Conservation (phyloP, 106 monocot species). For the Acorus gramineus region DNA sequence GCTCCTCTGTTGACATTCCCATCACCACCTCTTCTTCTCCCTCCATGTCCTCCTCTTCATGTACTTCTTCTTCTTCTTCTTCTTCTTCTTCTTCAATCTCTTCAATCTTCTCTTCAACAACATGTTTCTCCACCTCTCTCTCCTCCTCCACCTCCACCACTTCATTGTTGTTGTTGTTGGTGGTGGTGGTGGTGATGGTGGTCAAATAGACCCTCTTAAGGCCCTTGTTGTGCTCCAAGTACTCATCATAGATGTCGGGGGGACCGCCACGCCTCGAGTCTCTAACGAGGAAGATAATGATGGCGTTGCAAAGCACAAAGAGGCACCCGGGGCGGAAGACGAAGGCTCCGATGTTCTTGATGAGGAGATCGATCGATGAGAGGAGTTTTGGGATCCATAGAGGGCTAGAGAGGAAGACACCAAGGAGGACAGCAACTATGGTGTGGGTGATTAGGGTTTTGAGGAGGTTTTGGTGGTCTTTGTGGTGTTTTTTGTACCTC, state of each 20-base stretch:
- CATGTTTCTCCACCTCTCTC: not conserved
- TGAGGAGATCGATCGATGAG: not conserved
- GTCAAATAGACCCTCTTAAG: too few species aligned
- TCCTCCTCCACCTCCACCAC: not conserved
- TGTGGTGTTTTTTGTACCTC: constrained; percentile 2
- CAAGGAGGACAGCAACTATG: not conserved
- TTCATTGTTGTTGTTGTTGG: too few species aligned
- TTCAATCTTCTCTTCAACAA: not conserved
- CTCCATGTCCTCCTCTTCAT: constrained; percentile 13
- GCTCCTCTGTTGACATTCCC: constrained; percentile 25
- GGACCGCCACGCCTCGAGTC: constrained; percentile 8
- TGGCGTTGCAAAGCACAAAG: constrained; percentile 20
- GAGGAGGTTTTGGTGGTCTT: not conserved
- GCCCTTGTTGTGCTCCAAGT: too few species aligned
- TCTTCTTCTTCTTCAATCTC: constrained; percentile 1
- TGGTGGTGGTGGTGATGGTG: too few species aligned
- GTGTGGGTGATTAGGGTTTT: not conserved
- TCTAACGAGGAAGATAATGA: constrained; percentile 16
- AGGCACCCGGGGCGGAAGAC: constrained; percentile 16
- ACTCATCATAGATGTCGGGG: not conserved
- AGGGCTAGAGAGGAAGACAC: constrained; percentile 17
- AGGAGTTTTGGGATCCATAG: constrained; percentile 17
- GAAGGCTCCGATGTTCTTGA: not conserved
- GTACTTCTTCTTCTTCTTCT: constrained; percentile 7
- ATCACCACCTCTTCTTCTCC: constrained; percentile 8